Percentiles rank a stretch among this genome's conserved stretches.
phyloP scores from a whole-genome alignment of 371 early-diverging fungal species.

The Paraphysoderma sedebokerense region DNA sequence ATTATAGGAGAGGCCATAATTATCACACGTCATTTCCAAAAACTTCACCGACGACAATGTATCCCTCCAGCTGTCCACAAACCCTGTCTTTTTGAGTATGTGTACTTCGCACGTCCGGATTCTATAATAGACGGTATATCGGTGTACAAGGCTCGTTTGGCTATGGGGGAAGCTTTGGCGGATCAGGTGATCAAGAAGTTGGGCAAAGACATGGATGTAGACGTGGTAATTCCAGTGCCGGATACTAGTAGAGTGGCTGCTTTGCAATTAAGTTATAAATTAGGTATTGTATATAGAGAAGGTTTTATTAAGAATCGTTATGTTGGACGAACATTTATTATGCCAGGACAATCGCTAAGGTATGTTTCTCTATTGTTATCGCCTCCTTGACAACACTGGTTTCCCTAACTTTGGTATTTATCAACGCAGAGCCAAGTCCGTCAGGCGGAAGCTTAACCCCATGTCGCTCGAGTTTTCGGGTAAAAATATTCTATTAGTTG shows the following conservation, averaged over 20 bases:
- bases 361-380: slow-evolving; percentile 3
- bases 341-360: slow-evolving; percentile 81
- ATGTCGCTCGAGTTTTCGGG: slow-evolving; percentile 89
- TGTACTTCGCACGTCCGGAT: slow-evolving; percentile 95
- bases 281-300: slow-evolving; percentile 81
- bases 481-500: slow-evolving; percentile 90
- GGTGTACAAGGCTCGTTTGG: slow-evolving; percentile 90
- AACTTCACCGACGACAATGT: slow-evolving; percentile 43
- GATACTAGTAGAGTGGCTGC: slow-evolving; percentile 91
- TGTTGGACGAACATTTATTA: slow-evolving; percentile 94
- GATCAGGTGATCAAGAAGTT: slow-evolving; percentile 46
- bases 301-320: slow-evolving; percentile 97
- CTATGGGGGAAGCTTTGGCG: slow-evolving; percentile 93
- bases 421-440: slow-evolving; percentile 64
- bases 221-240: slow-evolving; percentile 94
- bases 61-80: slow-evolving; percentile 24
- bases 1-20: slow-evolving; percentile 67
- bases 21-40: slow-evolving; percentile 38
- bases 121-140: slow-evolving; percentile 93
- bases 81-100: slow-evolving; percentile 96
- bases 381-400: slow-evolving; percentile 8
- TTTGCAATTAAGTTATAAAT: slow-evolving; percentile 67
- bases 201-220: slow-evolving; percentile 62
- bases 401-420: background rate
- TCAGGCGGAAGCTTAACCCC: slow-evolving; percentile 91